A percentile compares a stretch with the other conserved stretches of the same genome.
phyloP scores from a whole-genome alignment of 495 filamentous ascomycete species.

The Opeltia flavorubescens region DNA sequence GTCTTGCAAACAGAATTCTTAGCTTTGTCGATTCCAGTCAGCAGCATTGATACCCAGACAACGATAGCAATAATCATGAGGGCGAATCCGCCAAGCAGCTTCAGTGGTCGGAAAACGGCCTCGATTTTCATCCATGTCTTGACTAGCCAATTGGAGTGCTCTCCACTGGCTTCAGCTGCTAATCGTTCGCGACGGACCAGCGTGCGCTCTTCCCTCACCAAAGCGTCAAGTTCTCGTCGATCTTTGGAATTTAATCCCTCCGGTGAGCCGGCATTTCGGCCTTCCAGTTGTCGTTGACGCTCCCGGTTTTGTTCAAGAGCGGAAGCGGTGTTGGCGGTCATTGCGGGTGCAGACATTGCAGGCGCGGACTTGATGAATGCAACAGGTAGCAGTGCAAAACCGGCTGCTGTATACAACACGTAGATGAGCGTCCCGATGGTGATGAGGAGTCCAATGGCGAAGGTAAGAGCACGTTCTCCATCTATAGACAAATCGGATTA shows the following conservation, averaged over 20 bases:
- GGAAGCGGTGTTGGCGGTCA: constrained; percentile 58
- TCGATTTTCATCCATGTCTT: constrained; percentile 62
- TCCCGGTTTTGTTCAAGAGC: constrained; percentile 79
- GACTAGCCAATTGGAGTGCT: constrained; percentile 54
- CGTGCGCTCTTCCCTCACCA: constrained; percentile 81
- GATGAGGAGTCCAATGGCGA: constrained; percentile 72
- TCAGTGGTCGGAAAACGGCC: constrained; percentile 67
- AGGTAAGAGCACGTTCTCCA: constrained; percentile 83
- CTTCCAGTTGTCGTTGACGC: constrained; percentile 78
- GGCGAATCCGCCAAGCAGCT: constrained; percentile 70
- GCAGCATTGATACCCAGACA: constrained; percentile 82
- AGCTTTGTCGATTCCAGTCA: constrained; percentile 91
- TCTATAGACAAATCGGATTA: constrained; percentile 30
- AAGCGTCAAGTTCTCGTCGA: constrained; percentile 70
- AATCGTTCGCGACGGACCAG: constrained; percentile 80
- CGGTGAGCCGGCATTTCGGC: constrained; percentile 63
- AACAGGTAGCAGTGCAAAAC: constrained; percentile 78
- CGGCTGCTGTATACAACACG: constrained; percentile 73
- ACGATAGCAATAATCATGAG: constrained; percentile 56
- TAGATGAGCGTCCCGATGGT: constrained; percentile 76
- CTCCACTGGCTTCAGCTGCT: constrained; percentile 63
- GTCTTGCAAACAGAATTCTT: constrained; percentile 86
- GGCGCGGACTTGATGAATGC: constrained; percentile 83
- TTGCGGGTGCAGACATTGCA: constrained; percentile 58
- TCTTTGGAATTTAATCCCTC: constrained; percentile 71